Base-by-base conservation (phyloP, 495 filamentous ascomycete species). In the Lophiostoma macrostomum region DNA sequence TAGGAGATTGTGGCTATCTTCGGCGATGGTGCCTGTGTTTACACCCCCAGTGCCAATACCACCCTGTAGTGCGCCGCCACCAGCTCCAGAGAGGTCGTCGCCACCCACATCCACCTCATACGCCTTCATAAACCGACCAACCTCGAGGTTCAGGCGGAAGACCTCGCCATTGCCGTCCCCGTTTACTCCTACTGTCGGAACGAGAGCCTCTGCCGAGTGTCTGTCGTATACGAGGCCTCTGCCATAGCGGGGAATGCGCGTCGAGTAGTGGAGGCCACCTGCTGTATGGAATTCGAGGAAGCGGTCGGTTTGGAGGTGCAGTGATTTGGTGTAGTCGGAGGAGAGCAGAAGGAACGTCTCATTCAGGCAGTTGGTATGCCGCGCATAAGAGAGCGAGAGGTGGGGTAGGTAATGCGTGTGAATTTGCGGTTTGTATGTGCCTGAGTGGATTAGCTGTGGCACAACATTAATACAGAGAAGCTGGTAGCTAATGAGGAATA, bases 271-370 rank as follows among this genome's bases (percentile, higher is more conserved):
- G 51, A 87, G 87, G 56, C 91, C 94, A 57, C 79, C 78, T 4
- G 88, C 87, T 0, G 91, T 97, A 64, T 99, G 94, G 61, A 99
- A 94, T 69, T 97, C 88, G 32, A 99, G 80, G 32, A 81, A 87
- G 43, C 94, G 83, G 67, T 99, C 91, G 49, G 80, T 84, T 66
- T 99, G 94, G 24, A 99, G 74, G 65, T 99, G 94, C 14, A 97
- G 67, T 28, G 89, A 95, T 69, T 98, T 98, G 6, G 90, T 84
- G 66, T 96, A 96, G 68, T 97, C 94, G 49, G 82, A 81, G 4
- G 90, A 94, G n/a, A 96, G 83, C 7, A 99, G 76, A 16, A 88
- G 65, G 66, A 99, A 99, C 1, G 89, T 96, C 16, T 88, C 85
- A 64, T 97, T 99, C n/a, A 96, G 79, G 4, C 88, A 83, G 18